These are phyloP conservation scores for Scutellaria galericulata DNA, from an alignment of 257 asterid species.

Conservation along the genomic window DNA sequence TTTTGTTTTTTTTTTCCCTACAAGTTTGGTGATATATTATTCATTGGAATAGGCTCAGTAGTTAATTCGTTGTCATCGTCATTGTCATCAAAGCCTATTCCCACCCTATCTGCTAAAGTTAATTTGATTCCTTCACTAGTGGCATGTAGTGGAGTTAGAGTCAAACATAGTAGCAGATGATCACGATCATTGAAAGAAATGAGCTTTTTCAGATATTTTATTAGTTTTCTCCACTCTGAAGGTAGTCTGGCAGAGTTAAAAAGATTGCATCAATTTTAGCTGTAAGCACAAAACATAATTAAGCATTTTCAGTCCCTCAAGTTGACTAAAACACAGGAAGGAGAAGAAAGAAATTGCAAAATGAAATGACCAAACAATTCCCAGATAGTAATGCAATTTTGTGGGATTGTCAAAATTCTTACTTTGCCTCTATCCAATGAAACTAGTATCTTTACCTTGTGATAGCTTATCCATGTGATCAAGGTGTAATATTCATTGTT, in stretches of 20 bases:
- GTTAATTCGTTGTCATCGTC: neutral
- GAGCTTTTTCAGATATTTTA: neutral
- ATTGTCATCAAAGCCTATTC: neutral
- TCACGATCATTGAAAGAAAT: neutral
- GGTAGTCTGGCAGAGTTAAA: neutral
- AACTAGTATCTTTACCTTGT: slow-evolving; percentile 8
- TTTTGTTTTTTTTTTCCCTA: neutral
- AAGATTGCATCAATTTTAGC: neutral
- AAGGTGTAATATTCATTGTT: slow-evolving; percentile 15
- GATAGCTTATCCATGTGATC: slow-evolving; percentile 20
- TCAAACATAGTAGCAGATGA: neutral
- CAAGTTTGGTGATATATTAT: slow-evolving; percentile 2
- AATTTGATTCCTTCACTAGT: neutral
- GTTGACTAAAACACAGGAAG: too few relatives aligned
- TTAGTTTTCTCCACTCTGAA: neutral
- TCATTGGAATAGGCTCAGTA: neutral
- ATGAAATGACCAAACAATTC: too few relatives aligned
- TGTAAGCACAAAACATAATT: neutral
- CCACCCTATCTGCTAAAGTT: neutral
- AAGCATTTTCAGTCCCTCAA: too few relatives aligned
- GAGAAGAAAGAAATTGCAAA: too few relatives aligned
- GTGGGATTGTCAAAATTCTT: slow-evolving; percentile 3
- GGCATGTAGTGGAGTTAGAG: neutral
- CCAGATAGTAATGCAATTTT: neutral
- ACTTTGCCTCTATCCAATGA: slow-evolving; percentile 1